phyloP scores from a whole-genome alignment of 148 eudicot genomes.

The Rheum nobile region DNA sequence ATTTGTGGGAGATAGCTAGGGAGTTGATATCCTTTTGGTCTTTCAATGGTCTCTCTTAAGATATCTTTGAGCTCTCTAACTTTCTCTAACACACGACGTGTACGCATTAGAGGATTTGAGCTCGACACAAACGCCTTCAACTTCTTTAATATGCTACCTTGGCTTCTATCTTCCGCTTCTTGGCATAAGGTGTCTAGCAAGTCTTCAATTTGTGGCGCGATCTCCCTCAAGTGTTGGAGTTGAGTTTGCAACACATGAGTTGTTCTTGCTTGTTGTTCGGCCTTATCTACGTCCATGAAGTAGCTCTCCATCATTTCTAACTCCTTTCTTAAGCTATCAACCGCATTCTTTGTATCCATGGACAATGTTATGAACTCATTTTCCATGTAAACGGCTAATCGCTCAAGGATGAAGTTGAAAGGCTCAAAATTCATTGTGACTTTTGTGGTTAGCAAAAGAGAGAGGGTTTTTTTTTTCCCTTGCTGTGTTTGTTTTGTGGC shows the following conservation, averaged over 20 bases:
- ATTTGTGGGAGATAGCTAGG: neutral
- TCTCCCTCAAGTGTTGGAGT: conserved; percentile 2
- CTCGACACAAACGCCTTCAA: neutral
- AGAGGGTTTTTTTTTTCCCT: neutral
- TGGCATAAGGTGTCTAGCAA: neutral
- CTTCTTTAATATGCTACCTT: neutral
- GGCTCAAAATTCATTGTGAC: neutral
- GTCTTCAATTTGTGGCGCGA: neutral
- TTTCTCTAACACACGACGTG: neutral
- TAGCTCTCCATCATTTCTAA: conserved; percentile 1
- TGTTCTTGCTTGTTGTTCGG: neutral
- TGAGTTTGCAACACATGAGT: conserved; percentile 1
- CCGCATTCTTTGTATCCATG: neutral
- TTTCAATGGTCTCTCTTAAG: neutral
- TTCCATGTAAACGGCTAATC: neutral
- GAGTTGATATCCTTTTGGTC: neutral
- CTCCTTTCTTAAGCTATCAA: neutral
- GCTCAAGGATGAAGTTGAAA: neutral
- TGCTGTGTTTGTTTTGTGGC: neutral
- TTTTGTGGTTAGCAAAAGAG: neutral
- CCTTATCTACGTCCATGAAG: neutral
- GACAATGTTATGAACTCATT: neutral
- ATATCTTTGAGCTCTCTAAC: neutral
- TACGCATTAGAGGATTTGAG: neutral
- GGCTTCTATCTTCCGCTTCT: conserved; percentile 1